Conservation (phyloP, 257 asterid species). For the Cinchona pubescens region DNA sequence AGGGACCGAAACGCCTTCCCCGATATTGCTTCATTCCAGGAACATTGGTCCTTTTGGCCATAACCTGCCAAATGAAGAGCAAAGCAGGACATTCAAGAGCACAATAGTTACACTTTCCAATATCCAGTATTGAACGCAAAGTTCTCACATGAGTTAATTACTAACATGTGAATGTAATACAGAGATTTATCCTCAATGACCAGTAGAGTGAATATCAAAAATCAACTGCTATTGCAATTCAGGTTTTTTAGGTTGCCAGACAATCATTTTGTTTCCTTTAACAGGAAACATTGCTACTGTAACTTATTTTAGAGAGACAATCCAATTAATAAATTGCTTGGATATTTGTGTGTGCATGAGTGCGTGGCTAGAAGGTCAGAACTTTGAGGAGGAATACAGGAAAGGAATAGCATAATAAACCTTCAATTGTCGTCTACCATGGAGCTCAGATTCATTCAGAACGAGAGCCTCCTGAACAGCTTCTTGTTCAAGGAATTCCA, state of each 20-base stretch:
- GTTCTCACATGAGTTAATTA: background rate
- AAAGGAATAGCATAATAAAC: constrained; percentile 26
- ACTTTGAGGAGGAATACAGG: background rate
- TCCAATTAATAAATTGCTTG: background rate
- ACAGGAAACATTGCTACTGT: background rate
- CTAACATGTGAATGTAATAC: background rate
- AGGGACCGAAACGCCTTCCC: constrained; percentile 46
- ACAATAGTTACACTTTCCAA: background rate
- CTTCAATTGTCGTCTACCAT: constrained; percentile 56
- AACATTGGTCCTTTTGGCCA: constrained; percentile 56
- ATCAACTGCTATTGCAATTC: no score
- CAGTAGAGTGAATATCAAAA: background rate
- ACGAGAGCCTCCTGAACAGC: constrained; percentile 47
- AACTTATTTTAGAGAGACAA: background rate
- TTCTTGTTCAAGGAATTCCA: constrained; percentile 46
- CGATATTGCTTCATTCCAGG: constrained; percentile 58
- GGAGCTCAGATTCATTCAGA: constrained; percentile 44
- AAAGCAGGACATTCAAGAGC: background rate
- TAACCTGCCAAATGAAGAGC: no score
- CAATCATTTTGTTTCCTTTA: background rate
- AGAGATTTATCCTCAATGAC: background rate
- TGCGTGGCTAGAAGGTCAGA: background rate
- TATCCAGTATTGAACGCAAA: background rate
- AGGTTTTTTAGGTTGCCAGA: background rate
- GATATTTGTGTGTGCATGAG: background rate